Conservation (phyloP, 345 rosid species). For the Noccaea caerulescens region DNA sequence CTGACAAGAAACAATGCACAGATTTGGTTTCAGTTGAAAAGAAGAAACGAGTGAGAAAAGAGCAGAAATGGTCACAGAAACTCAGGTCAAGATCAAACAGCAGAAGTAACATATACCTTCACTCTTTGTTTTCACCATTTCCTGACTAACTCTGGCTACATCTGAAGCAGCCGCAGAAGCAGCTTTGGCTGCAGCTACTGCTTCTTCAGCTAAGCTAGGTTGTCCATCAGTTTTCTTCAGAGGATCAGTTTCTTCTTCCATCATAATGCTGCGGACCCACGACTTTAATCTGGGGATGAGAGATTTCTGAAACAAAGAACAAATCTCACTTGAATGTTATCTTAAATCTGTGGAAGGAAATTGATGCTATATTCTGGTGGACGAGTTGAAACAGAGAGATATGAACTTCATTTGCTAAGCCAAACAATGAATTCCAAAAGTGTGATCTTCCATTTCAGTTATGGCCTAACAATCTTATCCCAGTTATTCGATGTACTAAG, state of each 20-base stretch:
- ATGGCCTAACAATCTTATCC: not conserved
- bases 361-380: not conserved
- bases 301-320: slow-evolving; percentile 65
- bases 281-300: slow-evolving; percentile 78
- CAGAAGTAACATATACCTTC: slow-evolving; percentile 57
- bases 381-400: no score
- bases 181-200: slow-evolving; percentile 91
- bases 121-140: slow-evolving; percentile 63
- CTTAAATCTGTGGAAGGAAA: slow-evolving; percentile 13
- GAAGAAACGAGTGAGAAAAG: slow-evolving; percentile 8
- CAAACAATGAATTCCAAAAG: slow-evolving; percentile 13
- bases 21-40: slow-evolving; percentile 16
- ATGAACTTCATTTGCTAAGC: not conserved
- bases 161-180: slow-evolving; percentile 92
- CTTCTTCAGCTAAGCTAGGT: slow-evolving; percentile 86
- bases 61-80: slow-evolving; percentile 8
- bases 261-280: slow-evolving; percentile 81
- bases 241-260: slow-evolving; percentile 72
- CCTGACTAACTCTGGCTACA: slow-evolving; percentile 89
- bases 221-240: slow-evolving; percentile 51
- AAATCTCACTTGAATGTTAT: slow-evolving; percentile 24
- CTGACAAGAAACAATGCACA: slow-evolving; percentile 51
- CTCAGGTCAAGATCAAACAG: not conserved
- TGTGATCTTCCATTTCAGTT: slow-evolving; percentile 5
- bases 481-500: not conserved